Conservation (phyloP, 1,284 basidiomycete genomes). For the Taiwanofungus camphoratus region DNA sequence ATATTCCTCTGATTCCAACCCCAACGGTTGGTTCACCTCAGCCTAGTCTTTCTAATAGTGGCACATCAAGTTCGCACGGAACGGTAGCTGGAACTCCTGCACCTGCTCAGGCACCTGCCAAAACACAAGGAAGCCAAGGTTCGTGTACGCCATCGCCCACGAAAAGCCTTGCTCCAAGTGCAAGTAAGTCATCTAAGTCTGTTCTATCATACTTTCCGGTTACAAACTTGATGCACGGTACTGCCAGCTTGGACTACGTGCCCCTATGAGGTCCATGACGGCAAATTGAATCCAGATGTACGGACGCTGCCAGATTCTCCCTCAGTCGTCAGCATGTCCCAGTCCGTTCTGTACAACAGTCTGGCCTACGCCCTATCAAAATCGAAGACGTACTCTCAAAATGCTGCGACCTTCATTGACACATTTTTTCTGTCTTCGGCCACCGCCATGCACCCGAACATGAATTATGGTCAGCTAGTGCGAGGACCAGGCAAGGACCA, state of each 20-base stretch:
- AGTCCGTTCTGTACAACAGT: conserved; percentile 59
- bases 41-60: conserved; percentile 6
- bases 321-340: conserved; percentile 46
- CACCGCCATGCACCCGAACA: conserved; percentile 64
- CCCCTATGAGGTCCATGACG: conserved; percentile 53
- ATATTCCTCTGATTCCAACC: conserved; percentile 11
- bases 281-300: conserved; percentile 65
- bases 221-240: too few species aligned
- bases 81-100: conserved; percentile 23
- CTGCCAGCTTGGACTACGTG: conserved; percentile 66
- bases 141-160: conserved; percentile 35
- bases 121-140: conserved; percentile 17
- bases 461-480: conserved; percentile 61
- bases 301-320: conserved; percentile 49
- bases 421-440: conserved; percentile 54
- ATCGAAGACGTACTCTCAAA: conserved; percentile 32
- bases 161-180: conserved; percentile 30
- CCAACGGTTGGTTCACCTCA: conserved; percentile 6
- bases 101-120: conserved; percentile 26
- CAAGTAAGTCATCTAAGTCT: conserved; percentile 17
- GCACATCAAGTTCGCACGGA: conserved; percentile 10
- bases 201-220: too few species aligned
- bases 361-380: conserved; percentile 48
- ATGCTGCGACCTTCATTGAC: conserved; percentile 42
- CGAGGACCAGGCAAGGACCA: conserved; percentile 50